Conservation (phyloP, 2,329 filamentous ascomycete genomes). For the Beauveria brongniartii region DNA sequence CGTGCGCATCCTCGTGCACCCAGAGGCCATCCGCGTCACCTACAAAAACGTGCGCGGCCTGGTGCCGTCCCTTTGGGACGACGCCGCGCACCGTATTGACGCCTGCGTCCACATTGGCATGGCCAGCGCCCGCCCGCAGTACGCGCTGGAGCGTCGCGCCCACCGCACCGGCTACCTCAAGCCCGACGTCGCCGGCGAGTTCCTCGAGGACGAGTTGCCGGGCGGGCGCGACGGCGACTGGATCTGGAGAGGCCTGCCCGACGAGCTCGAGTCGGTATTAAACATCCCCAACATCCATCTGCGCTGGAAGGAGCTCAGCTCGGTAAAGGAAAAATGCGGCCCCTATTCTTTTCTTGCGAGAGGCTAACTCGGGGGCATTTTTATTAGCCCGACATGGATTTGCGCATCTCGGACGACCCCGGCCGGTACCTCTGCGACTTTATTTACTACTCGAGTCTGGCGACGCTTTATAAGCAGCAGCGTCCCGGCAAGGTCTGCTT, state of each 20-base stretch:
- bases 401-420: constrained; percentile 59
- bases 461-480: constrained; percentile 42
- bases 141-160: constrained; percentile 62
- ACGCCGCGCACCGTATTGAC: constrained; percentile 43
- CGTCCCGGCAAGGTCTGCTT: constrained; percentile 52
- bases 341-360: too few species aligned
- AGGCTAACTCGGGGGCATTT: neutral
- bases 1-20: constrained; percentile 58
- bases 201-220: constrained; percentile 44
- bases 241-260: constrained; percentile 47
- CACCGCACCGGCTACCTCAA: constrained; percentile 66
- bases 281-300: constrained; percentile 47
- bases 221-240: constrained; percentile 39
- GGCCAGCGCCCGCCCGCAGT: constrained; percentile 55
- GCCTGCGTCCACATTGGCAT: constrained; percentile 73
- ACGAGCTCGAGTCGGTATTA: constrained; percentile 49
- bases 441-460: constrained; percentile 63
- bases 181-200: constrained; percentile 59
- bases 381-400: constrained; percentile 30
- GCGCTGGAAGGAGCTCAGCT: constrained; percentile 45
- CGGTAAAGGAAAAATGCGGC: constrained; percentile 30
- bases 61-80: constrained; percentile 55
- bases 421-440: constrained; percentile 72
- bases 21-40: constrained; percentile 59
- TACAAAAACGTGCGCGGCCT: constrained; percentile 58